These are phyloP conservation scores for Penicillium verhagenii DNA, from an alignment of 495 filamentous ascomycete species.

Conservation along the genomic window DNA sequence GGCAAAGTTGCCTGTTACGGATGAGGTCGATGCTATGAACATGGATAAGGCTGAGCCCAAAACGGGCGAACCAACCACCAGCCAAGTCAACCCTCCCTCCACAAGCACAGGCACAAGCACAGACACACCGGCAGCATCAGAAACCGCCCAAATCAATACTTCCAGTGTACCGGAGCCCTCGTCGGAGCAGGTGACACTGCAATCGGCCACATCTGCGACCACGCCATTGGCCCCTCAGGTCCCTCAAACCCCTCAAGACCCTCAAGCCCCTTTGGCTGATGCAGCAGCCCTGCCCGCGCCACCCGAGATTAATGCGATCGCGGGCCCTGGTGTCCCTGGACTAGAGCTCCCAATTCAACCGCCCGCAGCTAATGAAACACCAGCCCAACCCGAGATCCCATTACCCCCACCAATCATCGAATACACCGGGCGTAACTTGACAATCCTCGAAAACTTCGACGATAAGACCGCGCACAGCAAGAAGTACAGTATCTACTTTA, in stretches of 20 bases:
- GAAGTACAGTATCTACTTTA: slow-evolving; percentile 53
- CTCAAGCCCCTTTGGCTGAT: slow-evolving; percentile 11
- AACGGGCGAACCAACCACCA: not conserved
- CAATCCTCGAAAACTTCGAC: slow-evolving; percentile 57
- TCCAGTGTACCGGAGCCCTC: not conserved
- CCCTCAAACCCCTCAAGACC: slow-evolving; percentile 13
- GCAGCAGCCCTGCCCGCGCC: slow-evolving; percentile 15
- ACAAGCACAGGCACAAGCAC: slow-evolving; percentile 1
- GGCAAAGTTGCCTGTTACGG: not conserved
- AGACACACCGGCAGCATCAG: slow-evolving; percentile 8
- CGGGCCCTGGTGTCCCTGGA: slow-evolving; percentile 2
- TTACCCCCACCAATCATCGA: slow-evolving; percentile 44
- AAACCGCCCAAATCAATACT: slow-evolving; percentile 6
- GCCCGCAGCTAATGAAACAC: slow-evolving; percentile 10
- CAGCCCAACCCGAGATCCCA: slow-evolving; percentile 20
- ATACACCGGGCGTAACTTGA: slow-evolving; percentile 49
- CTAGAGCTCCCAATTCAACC: slow-evolving; percentile 7
- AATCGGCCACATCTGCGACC: slow-evolving; percentile 3
- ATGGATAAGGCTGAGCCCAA: slow-evolving; percentile 4
- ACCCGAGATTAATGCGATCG: slow-evolving; percentile 17
- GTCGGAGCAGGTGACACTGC: slow-evolving; percentile 4
- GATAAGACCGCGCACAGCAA: slow-evolving; percentile 48
- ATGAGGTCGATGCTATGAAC: slow-evolving; percentile 11
- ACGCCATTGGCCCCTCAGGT: slow-evolving; percentile 10
- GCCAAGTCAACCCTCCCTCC: not conserved